Percentiles rank a stretch among this genome's conserved stretches.
phyloP scores from a whole-genome alignment of 2,329 filamentous ascomycete species.

The Aspergillus sp. region DNA sequence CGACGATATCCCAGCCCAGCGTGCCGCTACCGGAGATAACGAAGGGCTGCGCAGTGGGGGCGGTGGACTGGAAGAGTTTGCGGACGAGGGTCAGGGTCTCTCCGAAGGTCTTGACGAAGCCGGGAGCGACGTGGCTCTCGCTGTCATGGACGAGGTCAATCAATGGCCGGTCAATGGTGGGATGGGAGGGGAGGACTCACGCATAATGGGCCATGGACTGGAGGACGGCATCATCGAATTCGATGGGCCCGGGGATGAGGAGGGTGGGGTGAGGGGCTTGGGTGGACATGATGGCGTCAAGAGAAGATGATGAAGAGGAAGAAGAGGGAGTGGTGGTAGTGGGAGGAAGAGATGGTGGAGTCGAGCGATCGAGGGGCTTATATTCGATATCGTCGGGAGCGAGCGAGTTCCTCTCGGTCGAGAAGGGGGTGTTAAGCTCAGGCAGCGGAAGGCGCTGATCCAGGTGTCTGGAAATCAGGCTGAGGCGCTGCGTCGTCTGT shows the following conservation, averaged over 20 bases:
- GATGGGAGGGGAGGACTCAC: constrained; percentile 24
- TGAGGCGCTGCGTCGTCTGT: constrained; percentile 52
- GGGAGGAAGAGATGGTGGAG: constrained; percentile 21
- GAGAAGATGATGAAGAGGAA: constrained; percentile 14
- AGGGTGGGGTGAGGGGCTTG: constrained; percentile 68
- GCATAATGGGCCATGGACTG: constrained; percentile 91
- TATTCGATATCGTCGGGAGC: constrained; percentile 56
- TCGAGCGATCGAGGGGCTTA: constrained; percentile 39
- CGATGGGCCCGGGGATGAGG: constrained; percentile 95
- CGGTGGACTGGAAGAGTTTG: constrained; percentile 88
- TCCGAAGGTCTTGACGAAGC: constrained; percentile 87
- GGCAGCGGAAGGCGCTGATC: constrained; percentile 54
- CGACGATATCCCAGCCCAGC: constrained; percentile 92
- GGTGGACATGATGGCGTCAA: constrained; percentile 51
- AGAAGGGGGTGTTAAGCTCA: constrained; percentile 63
- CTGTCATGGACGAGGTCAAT: constrained; percentile 45
- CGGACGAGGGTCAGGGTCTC: constrained; percentile 85
- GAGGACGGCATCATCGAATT: constrained; percentile 96
- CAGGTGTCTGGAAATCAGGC: constrained; percentile 62
- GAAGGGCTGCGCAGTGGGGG: constrained; percentile 82
- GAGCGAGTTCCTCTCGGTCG: constrained; percentile 55
- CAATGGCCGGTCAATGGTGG: constrained; percentile 2
- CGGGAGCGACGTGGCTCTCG: constrained; percentile 88
- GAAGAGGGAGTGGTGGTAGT: constrained; percentile 5
- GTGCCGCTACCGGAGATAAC: constrained; percentile 93